Conservation (phyloP, 1,284 basidiomycete genomes). For the Sporisorium graminicola region DNA sequence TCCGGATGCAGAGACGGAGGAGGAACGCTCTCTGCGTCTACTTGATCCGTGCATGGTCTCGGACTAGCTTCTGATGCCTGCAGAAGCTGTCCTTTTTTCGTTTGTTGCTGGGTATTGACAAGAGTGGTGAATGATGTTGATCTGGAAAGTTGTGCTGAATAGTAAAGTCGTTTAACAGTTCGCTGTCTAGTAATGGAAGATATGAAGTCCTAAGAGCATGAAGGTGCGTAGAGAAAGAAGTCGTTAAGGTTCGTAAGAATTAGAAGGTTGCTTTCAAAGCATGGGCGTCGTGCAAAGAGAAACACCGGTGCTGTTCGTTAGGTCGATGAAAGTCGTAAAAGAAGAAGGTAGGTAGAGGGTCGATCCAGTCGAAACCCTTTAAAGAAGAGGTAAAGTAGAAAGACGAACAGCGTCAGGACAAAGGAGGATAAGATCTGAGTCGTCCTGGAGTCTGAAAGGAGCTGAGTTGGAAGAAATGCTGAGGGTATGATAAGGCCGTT, state of each 20-base stretch:
- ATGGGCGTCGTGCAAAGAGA: background rate
- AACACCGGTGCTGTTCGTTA: background rate
- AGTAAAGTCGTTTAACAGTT: background rate
- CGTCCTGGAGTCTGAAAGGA: too few species aligned
- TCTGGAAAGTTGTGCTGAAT: background rate
- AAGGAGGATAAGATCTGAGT: background rate
- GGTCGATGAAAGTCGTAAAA: constrained; percentile 7
- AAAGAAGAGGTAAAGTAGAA: background rate
- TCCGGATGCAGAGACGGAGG: constrained; percentile 15
- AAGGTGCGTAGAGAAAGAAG: constrained; percentile 13
- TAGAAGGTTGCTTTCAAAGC: constrained; percentile 5
- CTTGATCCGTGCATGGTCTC: constrained; percentile 17
- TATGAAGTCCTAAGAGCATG: background rate
- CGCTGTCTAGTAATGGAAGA: background rate
- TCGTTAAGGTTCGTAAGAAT: constrained; percentile 32
- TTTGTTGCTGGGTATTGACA: background rate
- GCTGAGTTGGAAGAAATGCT: background rate
- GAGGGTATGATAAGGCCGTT: constrained; percentile 7
- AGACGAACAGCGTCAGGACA: too few species aligned
- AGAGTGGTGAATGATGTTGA: background rate
- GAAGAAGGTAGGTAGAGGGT: background rate
- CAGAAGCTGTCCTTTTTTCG: constrained; percentile 5
- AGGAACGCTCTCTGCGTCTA: constrained; percentile 20
- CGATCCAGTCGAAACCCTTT: constrained; percentile 5
- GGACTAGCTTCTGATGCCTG: background rate